Percentiles rank a stretch among this genome's conserved stretches.
Evolutionary conservation across 2,329 filamentous ascomycete genomes (phyloP).

Genomic region (Pestalotiopsis sp.): DNA sequence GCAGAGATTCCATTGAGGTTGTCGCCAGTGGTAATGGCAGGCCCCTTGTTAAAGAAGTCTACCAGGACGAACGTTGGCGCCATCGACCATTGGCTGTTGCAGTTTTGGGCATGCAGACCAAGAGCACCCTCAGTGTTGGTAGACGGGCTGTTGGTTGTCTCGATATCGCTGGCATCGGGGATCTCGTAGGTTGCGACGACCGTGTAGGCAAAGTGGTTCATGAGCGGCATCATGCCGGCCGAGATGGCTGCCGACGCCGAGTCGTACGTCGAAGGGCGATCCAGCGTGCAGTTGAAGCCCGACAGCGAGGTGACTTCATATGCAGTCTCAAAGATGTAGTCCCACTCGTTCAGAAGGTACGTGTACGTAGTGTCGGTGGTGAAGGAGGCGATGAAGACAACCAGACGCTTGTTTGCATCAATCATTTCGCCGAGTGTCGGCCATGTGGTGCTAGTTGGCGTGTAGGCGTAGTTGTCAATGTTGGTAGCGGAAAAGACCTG

Average conservation of each 20-base stretch:
- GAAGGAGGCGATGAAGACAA: constrained; percentile 68
- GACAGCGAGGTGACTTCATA: constrained; percentile 64
- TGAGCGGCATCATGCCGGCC: constrained; percentile 66
- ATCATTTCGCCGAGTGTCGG: constrained; percentile 75
- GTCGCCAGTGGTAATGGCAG: constrained; percentile 71
- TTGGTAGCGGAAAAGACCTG: constrained; percentile 58
- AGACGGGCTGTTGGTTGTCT: constrained; percentile 66
- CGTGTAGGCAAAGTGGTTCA: constrained; percentile 81
- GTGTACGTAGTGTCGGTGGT: constrained; percentile 44
- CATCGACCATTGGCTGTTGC: constrained; percentile 56
- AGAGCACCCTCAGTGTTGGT: constrained; percentile 55
- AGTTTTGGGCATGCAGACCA: constrained; percentile 56
- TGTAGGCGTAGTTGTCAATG: constrained; percentile 64
- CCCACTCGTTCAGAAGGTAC: constrained; percentile 66
- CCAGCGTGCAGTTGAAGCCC: constrained; percentile 73
- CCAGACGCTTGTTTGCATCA: constrained; percentile 61
- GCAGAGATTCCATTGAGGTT: constrained; percentile 59
- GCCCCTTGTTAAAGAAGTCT: constrained; percentile 77
- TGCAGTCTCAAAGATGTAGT: constrained; percentile 72
- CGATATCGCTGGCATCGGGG: constrained; percentile 63
- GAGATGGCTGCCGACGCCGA: constrained; percentile 55
- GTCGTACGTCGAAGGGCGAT: constrained; percentile 61
- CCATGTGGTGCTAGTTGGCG: constrained; percentile 59
- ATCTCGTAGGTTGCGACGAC: constrained; percentile 56
- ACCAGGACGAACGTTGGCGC: constrained; percentile 76